Conservation (phyloP, 2,329 filamentous ascomycete species). For the Gaeumannomyces tritici region DNA sequence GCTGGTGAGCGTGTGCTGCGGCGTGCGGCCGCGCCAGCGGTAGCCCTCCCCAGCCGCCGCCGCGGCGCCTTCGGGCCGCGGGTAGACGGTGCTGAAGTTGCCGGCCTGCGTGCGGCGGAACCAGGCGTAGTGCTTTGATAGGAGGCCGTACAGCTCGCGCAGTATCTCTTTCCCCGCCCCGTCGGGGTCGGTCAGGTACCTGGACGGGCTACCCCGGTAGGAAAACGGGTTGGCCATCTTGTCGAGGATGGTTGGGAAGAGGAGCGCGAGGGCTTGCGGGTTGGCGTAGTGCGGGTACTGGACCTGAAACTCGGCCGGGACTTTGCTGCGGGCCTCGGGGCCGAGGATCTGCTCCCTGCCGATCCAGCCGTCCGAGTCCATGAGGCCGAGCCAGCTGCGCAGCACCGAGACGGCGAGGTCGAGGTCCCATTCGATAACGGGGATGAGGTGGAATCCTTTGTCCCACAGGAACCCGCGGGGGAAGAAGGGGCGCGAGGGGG, state of each 20-base stretch:
- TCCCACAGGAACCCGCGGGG: conserved; percentile 91
- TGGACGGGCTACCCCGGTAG: conserved; percentile 47
- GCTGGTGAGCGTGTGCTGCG: conserved; percentile 75
- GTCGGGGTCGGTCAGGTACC: background rate
- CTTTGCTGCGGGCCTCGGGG: conserved; percentile 78
- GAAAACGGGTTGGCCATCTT: conserved; percentile 52
- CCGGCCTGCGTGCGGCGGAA: conserved; percentile 80
- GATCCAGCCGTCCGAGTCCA: conserved; percentile 93
- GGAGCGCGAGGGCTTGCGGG: conserved; percentile 80
- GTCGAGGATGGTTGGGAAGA: conserved; percentile 70
- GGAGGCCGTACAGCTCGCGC: conserved; percentile 65
- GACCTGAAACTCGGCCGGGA: conserved; percentile 76
- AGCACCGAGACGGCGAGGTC: conserved; percentile 76
- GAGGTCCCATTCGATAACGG: conserved; percentile 81
- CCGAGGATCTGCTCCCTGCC: conserved; percentile 87
- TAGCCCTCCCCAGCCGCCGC: conserved; percentile 79
- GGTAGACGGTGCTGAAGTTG: conserved; percentile 76
- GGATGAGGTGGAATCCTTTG: conserved; percentile 86
- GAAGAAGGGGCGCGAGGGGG: conserved; percentile 85
- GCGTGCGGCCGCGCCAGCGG: conserved; percentile 79
- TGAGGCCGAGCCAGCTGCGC: conserved; percentile 86
- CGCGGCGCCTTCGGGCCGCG: conserved; percentile 49
- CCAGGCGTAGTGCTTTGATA: conserved; percentile 85
- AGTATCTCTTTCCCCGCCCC: conserved; percentile 25
- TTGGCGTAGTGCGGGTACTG: conserved; percentile 94